Evolutionary conservation across 2,329 filamentous ascomycete species (phyloP).

Genomic region (Penicillium olsonii): DNA sequence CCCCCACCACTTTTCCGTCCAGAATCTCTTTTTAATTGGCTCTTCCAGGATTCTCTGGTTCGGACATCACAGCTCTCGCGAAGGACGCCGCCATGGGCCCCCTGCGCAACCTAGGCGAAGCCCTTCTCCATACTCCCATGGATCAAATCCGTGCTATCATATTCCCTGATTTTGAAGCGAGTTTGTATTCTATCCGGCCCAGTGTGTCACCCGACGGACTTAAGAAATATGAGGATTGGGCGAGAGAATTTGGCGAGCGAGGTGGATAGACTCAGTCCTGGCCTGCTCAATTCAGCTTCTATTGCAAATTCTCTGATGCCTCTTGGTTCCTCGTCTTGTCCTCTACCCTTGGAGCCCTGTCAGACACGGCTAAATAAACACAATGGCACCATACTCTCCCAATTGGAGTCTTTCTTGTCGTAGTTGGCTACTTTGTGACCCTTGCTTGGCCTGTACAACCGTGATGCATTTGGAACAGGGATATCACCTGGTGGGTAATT

Average conservation of each 20-base stretch:
- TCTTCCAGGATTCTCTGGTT: slow-evolving; percentile 86
- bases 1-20: background rate
- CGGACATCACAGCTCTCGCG: slow-evolving; percentile 91
- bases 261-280: slow-evolving; percentile 61
- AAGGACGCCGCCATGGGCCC: slow-evolving; percentile 99
- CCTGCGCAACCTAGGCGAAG: slow-evolving; percentile 84
- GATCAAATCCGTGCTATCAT: slow-evolving; percentile 89
- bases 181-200: slow-evolving; percentile 80
- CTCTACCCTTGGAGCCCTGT: background rate
- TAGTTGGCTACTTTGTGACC: too few relatives aligned
- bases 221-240: slow-evolving; percentile 92
- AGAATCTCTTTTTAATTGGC: slow-evolving; percentile 7
- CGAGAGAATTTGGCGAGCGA: slow-evolving; percentile 85
- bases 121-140: slow-evolving; percentile 85
- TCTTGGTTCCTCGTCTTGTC: background rate
- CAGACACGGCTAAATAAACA: slow-evolving; percentile 4
- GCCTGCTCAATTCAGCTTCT: background rate
- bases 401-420: background rate
- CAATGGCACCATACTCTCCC: background rate
- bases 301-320: background rate
- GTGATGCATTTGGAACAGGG: too few relatives aligned
- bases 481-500: too few relatives aligned
- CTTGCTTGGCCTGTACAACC: too few relatives aligned
- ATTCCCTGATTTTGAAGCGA: slow-evolving; percentile 79
- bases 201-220: slow-evolving; percentile 85